phyloP scores from a whole-genome alignment of 108 stramenopile genomes.

The Ochromonas danica region DNA sequence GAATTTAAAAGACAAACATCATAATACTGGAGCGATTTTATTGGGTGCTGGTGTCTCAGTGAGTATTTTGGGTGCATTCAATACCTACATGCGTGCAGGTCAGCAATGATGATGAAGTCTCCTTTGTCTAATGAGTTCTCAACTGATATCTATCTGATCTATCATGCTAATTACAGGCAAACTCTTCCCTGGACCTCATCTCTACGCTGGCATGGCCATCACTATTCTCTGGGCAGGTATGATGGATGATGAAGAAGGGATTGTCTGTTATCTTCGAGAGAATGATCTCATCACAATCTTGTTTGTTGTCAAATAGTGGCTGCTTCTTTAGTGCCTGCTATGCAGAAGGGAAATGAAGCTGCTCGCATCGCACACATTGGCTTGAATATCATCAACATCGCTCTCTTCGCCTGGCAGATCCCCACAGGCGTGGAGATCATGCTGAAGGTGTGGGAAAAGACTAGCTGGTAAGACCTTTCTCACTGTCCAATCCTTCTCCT shows the following conservation, averaged over 20 bases:
- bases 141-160: too few relatives aligned
- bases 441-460: constrained; percentile 81
- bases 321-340: constrained; percentile 78
- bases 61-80: constrained; percentile 91
- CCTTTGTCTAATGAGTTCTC: background rate
- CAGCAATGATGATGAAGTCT: constrained; percentile 50
- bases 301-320: too few relatives aligned
- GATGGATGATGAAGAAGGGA: background rate
- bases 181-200: constrained; percentile 93
- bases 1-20: constrained; percentile 78
- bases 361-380: constrained; percentile 88
- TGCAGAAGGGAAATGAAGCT: constrained; percentile 96
- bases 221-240: constrained; percentile 78
- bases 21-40: constrained; percentile 74
- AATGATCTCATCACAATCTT: too few relatives aligned
- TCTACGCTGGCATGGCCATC: constrained; percentile 91
- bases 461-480: constrained; percentile 64
- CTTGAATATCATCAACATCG: constrained; percentile 78
- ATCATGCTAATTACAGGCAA: background rate
- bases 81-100: constrained; percentile 90
- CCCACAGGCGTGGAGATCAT: constrained; percentile 77
- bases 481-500: too few relatives aligned
- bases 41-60: constrained; percentile 83
- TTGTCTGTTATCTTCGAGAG: too few relatives aligned
- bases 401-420: constrained; percentile 89